Evolutionary conservation across 1,284 basidiomycete species (phyloP), one percentile per base, ranked within the genome.

Genomic region (Blastosporella zonata): DNA sequence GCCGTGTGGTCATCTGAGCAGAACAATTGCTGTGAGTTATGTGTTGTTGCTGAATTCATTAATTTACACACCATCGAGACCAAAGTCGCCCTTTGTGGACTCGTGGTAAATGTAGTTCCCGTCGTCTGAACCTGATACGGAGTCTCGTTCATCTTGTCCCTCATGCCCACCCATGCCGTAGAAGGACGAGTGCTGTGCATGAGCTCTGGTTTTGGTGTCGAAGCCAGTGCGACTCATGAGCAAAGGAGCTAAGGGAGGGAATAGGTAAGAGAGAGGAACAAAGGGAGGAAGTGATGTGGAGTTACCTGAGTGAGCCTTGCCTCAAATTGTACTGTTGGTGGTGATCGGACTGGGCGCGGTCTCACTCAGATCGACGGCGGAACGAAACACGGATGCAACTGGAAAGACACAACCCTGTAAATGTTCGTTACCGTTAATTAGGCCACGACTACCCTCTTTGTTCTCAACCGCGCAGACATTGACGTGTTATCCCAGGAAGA

Each of bases 61-160:
- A 40, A 17, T 18, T n/a, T 36, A 51, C 67, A 51, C 45, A 77
- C 78, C 77, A 54, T 79, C 77, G 18, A 57, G 40, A 6, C 71
- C 71, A 29, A 52, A 49, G 9, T 78, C 77, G 42, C 55, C 61
- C 63, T 67, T 76, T 39, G 63, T 57, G 35, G 58, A 23, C 27
- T 74, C 71, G 29, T 55, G 40, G 50, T 66, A 67, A 31, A 61
- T 53, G 48, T 69, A 68, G 57, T 62, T 69, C 28, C 75, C 77
- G 53, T 79, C 77, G 49, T 79, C 78, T 48, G 76, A 79, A 41
- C 68, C 71, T 10, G 73, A 71, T 58, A 70, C 65, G 20, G 77
- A 79, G 18, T 65, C 70, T 27, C 59, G 69, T 51, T 77, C 74
- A 47, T 72, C 69, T 49, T 62, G 60, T 55, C 61, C 60, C 33